These are phyloP conservation scores for Lodderomyces metapsilosis DNA, from an alignment of 1,139 yeast genomes.

Conservation along the genomic window DNA sequence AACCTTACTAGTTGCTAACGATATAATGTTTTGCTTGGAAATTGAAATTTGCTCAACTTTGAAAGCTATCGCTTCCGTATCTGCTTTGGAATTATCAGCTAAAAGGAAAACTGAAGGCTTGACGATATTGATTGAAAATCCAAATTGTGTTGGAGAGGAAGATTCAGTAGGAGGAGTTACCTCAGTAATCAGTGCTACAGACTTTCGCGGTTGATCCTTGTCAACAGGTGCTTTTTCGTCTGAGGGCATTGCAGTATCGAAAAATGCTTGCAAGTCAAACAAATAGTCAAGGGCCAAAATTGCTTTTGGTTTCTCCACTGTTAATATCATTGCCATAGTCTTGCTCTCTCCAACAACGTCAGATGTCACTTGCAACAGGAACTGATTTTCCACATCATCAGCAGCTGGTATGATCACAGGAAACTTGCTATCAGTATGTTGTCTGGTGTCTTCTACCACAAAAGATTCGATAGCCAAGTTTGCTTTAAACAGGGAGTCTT, in stretches of 20 bases:
- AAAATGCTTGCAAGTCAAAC: slow-evolving; percentile 69
- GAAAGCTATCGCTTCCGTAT: slow-evolving; percentile 88
- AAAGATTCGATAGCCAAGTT: slow-evolving; percentile 70
- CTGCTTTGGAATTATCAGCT: slow-evolving; percentile 69
- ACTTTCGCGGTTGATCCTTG: slow-evolving; percentile 9
- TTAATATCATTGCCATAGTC: slow-evolving; percentile 52
- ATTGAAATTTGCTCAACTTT: slow-evolving; percentile 77
- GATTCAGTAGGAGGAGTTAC: slow-evolving; percentile 6
- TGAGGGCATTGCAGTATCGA: slow-evolving; percentile 28
- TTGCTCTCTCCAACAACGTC: slow-evolving; percentile 41
- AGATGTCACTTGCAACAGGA: slow-evolving; percentile 53
- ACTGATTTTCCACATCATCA: slow-evolving; percentile 65
- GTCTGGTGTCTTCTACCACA: slow-evolving; percentile 73
- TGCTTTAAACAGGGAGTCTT: slow-evolving; percentile 57
- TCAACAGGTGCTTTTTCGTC: not conserved
- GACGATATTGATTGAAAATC: slow-evolving; percentile 69
- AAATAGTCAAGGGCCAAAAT: slow-evolving; percentile 85
- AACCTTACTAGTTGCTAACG: slow-evolving; percentile 71
- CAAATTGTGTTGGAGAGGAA: slow-evolving; percentile 20
- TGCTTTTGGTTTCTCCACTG: slow-evolving; percentile 77
- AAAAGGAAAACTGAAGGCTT: slow-evolving; percentile 76
- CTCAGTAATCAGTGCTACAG: slow-evolving; percentile 9
- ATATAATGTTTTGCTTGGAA: slow-evolving; percentile 63
- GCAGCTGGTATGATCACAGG: slow-evolving; percentile 77
- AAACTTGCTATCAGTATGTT: slow-evolving; percentile 62